phyloP scores from a whole-genome alignment of 1,284 basidiomycete genomes.

The Earliella scabrosa region DNA sequence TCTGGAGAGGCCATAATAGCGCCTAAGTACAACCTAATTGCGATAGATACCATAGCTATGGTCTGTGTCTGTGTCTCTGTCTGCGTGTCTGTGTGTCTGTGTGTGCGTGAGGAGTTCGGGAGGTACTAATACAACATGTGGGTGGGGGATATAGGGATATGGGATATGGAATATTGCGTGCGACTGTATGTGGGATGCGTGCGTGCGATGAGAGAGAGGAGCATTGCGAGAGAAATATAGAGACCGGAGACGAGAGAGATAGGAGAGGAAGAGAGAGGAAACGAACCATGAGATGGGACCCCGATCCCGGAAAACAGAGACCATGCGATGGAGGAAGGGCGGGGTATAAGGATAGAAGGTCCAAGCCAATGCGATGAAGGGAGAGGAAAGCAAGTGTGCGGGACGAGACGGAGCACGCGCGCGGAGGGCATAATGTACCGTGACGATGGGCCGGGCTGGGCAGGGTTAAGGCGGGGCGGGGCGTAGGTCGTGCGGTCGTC shows the following conservation, averaged over 20 bases:
- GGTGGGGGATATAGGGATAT: neutral
- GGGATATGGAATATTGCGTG: neutral
- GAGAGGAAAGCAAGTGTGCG: neutral
- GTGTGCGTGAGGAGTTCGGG: neutral
- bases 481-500: too few species aligned
- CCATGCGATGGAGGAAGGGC: neutral
- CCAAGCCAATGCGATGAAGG: slow-evolving; percentile 1
- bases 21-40: neutral
- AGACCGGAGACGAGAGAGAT: neutral
- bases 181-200: neutral
- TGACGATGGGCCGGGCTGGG: too few species aligned
- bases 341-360: slow-evolving; percentile 7
- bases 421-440: neutral
- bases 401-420: neutral
- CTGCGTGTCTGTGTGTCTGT: too few species aligned
- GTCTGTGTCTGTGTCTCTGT: too few species aligned
- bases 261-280: neutral
- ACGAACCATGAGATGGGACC: neutral
- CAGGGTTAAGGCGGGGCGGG: too few species aligned
- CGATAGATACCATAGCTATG: too few species aligned
- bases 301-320: slow-evolving; percentile 1
- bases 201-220: neutral
- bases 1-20: slow-evolving; percentile 1
- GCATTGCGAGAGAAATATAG: neutral
- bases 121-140: neutral